These are phyloP conservation scores for Mesembryanthemum crystallinum DNA, from an alignment of 148 eudicot genomes.

Conservation along the genomic window DNA sequence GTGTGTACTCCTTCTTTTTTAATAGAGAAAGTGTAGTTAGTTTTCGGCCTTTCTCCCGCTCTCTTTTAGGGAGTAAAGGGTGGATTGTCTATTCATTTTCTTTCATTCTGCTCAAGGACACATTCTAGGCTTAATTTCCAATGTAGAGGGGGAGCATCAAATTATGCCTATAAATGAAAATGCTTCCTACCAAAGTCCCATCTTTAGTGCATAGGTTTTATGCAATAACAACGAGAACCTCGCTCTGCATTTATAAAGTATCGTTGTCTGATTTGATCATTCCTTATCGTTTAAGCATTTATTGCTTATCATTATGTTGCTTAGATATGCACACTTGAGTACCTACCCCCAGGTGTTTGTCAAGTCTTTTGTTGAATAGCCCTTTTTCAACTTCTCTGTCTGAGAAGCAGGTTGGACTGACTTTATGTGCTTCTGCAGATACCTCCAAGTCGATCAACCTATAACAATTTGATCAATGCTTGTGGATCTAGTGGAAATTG, in stretches of 20 bases:
- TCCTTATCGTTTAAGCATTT: slow-evolving; percentile 1
- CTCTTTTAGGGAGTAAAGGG: not conserved
- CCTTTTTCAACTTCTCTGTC: not conserved
- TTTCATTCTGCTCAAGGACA: too few relatives aligned
- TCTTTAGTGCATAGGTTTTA: not conserved
- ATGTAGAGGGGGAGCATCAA: not conserved
- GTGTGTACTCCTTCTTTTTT: not conserved
- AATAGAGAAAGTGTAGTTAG: too few relatives aligned
- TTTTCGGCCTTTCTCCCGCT: not conserved
- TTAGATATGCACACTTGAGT: not conserved
- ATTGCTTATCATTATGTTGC: not conserved
- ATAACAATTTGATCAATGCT: slow-evolving; percentile 90
- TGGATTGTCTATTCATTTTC: not conserved
- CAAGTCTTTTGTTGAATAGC: not conserved
- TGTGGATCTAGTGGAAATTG: slow-evolving; percentile 98
- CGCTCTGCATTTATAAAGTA: not conserved
- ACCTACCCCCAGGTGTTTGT: not conserved
- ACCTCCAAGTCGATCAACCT: slow-evolving; percentile 85
- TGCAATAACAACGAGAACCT: not conserved
- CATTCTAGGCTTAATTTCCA: too few relatives aligned
- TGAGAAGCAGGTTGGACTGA: not conserved
- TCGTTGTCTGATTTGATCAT: not conserved
- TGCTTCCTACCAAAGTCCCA: not conserved
- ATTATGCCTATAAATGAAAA: not conserved
- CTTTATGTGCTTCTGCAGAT: slow-evolving; percentile 44